A percentile compares a stretch with the other conserved stretches of the same genome.
These are phyloP conservation scores for Rheum nobile DNA, from an alignment of 148 eudicot genomes.

Conservation along the genomic window DNA sequence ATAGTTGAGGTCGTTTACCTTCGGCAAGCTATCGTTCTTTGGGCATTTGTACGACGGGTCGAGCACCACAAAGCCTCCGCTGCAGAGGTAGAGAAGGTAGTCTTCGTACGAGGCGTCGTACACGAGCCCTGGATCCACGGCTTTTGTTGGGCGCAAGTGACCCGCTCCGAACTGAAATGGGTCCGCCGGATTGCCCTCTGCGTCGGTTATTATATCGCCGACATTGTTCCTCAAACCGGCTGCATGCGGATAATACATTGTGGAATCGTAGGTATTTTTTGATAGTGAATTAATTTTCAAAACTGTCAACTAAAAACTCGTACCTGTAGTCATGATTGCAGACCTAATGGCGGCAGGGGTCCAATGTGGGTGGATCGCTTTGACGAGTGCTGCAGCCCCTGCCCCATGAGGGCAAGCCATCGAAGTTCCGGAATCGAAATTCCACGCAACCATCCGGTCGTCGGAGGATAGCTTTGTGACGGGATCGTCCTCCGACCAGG, in stretches of 20 bases:
- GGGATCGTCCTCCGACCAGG: slow-evolving; percentile 15
- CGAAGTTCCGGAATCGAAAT: slow-evolving; percentile 18
- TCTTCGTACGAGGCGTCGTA: slow-evolving; percentile 74
- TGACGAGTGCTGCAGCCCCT: slow-evolving; percentile 17
- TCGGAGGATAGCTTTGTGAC: slow-evolving; percentile 7
- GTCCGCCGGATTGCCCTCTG: slow-evolving; percentile 36
- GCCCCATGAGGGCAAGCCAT: slow-evolving; percentile 26
- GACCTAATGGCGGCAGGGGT: slow-evolving; percentile 77
- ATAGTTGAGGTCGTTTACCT: slow-evolving; percentile 39
- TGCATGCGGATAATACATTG: slow-evolving; percentile 18
- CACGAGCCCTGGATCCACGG: slow-evolving; percentile 83
- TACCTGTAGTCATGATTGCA: slow-evolving; percentile 69
- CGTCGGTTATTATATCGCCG: slow-evolving; percentile 42
- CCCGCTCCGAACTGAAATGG: slow-evolving; percentile 81
- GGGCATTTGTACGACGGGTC: slow-evolving; percentile 53
- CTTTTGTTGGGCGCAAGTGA: slow-evolving; percentile 59
- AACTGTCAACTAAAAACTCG: background rate
- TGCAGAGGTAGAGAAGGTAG: slow-evolving; percentile 66
- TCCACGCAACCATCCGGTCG: slow-evolving; percentile 11
- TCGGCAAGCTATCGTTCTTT: slow-evolving; percentile 13
- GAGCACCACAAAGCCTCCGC: slow-evolving; percentile 16
- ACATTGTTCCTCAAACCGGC: slow-evolving; percentile 50
- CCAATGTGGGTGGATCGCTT: slow-evolving; percentile 55
- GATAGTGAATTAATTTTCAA: background rate
- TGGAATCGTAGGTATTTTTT: background rate